These are phyloP conservation scores for Hanseniaspora clermontiae DNA, from an alignment of 805 yeast genomes.

Conservation along the genomic window DNA sequence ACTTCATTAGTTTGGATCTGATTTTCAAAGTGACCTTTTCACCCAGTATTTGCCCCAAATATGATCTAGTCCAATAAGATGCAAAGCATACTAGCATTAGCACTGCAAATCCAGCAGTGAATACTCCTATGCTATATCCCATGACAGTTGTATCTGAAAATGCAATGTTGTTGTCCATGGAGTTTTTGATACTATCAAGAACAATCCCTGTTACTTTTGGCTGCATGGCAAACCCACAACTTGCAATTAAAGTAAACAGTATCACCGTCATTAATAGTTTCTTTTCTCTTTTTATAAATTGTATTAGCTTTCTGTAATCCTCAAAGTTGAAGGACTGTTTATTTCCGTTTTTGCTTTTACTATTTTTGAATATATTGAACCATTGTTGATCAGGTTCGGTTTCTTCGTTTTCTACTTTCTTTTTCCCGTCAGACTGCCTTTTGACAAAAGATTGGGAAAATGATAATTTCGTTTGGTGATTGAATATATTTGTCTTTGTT, in stretches of 20 bases:
- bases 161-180: constrained; percentile 2
- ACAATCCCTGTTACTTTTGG: constrained; percentile 44
- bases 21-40: constrained; percentile 72
- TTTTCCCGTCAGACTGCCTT: not conserved
- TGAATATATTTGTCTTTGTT: not conserved
- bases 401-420: not conserved
- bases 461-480: not conserved
- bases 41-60: constrained; percentile 45
- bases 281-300: constrained; percentile 10
- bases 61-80: constrained; percentile 68
- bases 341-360: not conserved
- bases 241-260: constrained; percentile 7
- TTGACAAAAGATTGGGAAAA: not conserved
- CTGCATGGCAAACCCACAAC: constrained; percentile 13
- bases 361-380: constrained; percentile 9
- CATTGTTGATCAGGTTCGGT: constrained; percentile 11
- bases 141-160: constrained; percentile 2
- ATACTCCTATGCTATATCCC: constrained; percentile 2
- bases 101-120: constrained; percentile 6
- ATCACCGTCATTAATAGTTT: constrained; percentile 7
- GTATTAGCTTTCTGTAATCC: constrained; percentile 5
- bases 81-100: constrained; percentile 42
- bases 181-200: constrained; percentile 27
- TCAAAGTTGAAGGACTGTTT: constrained; percentile 10
- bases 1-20: constrained; percentile 63